Percentiles rank a stretch among this genome's conserved stretches.
Evolutionary conservation across 2,329 filamentous ascomycete species (phyloP).

Genomic region (Eurotiales sp.): DNA sequence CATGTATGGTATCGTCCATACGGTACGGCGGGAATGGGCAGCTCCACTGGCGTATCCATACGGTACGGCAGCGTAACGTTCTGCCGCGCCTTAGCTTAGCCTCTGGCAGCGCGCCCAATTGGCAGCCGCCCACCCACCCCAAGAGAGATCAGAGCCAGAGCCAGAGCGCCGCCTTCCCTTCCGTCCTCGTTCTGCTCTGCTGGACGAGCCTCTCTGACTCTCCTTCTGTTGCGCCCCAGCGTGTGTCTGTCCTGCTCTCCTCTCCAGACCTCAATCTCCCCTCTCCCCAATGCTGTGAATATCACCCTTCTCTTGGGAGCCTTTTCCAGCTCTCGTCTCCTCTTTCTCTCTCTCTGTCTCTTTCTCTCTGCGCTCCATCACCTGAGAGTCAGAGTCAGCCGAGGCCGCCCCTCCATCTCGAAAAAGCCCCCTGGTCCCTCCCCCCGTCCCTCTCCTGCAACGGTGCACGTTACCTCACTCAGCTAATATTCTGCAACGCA

Average conservation of each 20-base stretch:
- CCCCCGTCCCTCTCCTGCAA: slow-evolving; percentile 6
- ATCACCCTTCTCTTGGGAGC: too few species aligned
- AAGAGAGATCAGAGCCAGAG: too few species aligned
- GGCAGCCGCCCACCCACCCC: background rate
- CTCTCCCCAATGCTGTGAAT: too few species aligned
- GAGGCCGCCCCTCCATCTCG: slow-evolving; percentile 8
- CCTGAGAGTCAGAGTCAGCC: slow-evolving; percentile 6
- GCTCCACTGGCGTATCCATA: background rate
- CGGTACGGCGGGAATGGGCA: too few species aligned
- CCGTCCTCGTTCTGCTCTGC: background rate
- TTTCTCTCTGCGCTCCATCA: too few species aligned
- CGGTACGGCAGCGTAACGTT: slow-evolving; percentile 1
- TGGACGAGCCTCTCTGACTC: too few species aligned
- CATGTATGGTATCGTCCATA: too few species aligned
- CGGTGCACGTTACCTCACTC: slow-evolving; percentile 5
- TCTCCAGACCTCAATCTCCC: too few species aligned
- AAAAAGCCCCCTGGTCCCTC: slow-evolving; percentile 5
- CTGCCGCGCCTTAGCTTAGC: slow-evolving; percentile 7
- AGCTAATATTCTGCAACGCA: background rate
- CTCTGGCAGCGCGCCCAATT: background rate
- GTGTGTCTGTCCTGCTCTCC: too few species aligned
- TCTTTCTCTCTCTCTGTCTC: background rate
- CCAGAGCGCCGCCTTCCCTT: too few species aligned
- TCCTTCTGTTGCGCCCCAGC: too few species aligned
- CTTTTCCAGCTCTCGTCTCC: too few species aligned